Base-by-base conservation (phyloP, 805 yeast species). In the Schwanniomyces polymorphus region DNA sequence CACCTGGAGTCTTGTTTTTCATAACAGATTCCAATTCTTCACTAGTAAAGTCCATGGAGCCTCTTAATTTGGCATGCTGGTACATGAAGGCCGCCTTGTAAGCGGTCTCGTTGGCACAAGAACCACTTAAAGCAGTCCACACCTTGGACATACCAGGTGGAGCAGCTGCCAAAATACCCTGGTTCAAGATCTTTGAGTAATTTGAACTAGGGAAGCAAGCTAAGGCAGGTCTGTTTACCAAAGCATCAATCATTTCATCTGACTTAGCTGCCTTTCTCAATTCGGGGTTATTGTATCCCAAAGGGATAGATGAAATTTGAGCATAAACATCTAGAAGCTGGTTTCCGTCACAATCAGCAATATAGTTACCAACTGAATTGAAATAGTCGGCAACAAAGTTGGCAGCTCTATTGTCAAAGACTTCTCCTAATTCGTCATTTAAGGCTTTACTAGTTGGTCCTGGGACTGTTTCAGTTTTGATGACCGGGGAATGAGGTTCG, bases 261-360 rank as follows among this genome's bases (percentile, higher is more conserved):
- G 88, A 78, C 62, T 75, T 76, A 43, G 94, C 92, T 43, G 81
- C 81, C 68, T 82, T 80, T 44, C 79, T 73, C 54, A 88, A 74
- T 37, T 80, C 85, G 17, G 95, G 95, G 74, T 88, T 85, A 75
- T 88, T 88, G 80, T 88, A 88, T 42, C 96, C 96, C 50, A 88
- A 76, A 14, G 94, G 85, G 55, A 88, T 87, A 11, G 95, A 88
- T 10, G 96, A 88, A 57, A 88, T 86, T 72, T 88, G 96, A 39
- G 89, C 66, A 50, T 64, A 72, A 2, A 72, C 75, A 48, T 72
- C 77, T 42, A 72, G 59, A 46, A 72, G 54, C 44, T 57, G 57
- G 53, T 72, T 72, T 10, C 76, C 77, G 47, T 72, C 77, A 23
- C 65, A 69, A 52, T 72, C 77, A 33, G 72, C 57, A 37, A 72